These are phyloP conservation scores for Calonectria montana DNA, from an alignment of 2,329 filamentous ascomycete genomes.

Conservation along the genomic window DNA sequence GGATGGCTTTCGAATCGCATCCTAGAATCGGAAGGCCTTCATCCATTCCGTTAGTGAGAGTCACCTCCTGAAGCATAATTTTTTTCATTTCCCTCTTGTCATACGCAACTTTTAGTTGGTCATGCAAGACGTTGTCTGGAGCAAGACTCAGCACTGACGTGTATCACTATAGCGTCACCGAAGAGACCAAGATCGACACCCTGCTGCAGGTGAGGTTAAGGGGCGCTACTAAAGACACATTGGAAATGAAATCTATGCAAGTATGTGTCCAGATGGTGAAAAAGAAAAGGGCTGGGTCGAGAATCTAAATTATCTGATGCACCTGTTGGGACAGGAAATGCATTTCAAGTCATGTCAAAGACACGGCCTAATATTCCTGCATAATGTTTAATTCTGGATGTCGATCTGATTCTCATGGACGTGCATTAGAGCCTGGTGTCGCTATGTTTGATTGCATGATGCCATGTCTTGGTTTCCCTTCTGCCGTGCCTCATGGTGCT, in stretches of 20 bases:
- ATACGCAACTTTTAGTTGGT: not conserved
- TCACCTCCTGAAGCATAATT: not conserved
- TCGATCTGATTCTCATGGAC: not conserved
- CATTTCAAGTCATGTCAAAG: not conserved
- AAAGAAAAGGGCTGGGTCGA: not conserved
- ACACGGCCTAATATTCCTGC: not conserved
- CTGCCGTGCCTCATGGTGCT: not conserved
- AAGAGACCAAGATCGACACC: not conserved
- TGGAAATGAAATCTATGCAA: not conserved
- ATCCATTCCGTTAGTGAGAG: not conserved
- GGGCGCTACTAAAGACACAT: too few species aligned
- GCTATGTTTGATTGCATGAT: constrained; percentile 6
- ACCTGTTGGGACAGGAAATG: not conserved
- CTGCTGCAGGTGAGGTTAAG: not conserved
- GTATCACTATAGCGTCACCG: not conserved
- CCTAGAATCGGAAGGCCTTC: too few species aligned
- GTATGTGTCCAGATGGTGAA: not conserved
- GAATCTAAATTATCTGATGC: not conserved
- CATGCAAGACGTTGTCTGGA: not conserved
- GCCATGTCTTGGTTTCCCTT: not conserved
- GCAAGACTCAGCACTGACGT: not conserved
- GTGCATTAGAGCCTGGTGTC: not conserved
- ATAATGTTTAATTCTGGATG: not conserved
- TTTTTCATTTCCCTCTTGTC: not conserved
- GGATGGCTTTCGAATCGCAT: not conserved